Evolutionary conservation across 192 early-diverging fungal genomes (phyloP).

Genomic region (Coemansia sp.): DNA sequence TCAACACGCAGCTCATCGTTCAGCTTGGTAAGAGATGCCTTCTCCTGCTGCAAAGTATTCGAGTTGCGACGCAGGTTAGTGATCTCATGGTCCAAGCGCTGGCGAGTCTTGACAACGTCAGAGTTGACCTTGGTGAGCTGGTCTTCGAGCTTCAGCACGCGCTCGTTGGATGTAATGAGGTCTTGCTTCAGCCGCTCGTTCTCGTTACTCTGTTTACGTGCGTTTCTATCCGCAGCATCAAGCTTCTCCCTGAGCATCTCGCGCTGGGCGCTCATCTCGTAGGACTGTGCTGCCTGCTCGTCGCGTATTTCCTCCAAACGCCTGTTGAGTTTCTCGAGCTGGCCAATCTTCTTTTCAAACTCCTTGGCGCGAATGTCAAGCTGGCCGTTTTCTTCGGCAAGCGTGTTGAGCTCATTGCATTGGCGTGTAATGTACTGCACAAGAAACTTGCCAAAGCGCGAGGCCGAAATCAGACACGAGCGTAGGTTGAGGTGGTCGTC

Average conservation of each 20-base stretch:
- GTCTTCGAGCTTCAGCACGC: constrained; percentile 57
- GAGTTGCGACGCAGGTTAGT: constrained; percentile 52
- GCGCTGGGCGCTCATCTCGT: constrained; percentile 28
- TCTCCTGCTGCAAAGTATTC: constrained; percentile 60
- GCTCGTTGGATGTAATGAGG: constrained; percentile 52
- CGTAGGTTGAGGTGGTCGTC: constrained; percentile 35
- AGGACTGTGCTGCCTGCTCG: constrained; percentile 24
- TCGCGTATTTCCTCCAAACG: constrained; percentile 36
- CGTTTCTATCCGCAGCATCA: constrained; percentile 14
- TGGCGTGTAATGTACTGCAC: constrained; percentile 49
- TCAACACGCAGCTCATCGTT: constrained; percentile 59
- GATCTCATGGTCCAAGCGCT: constrained; percentile 64
- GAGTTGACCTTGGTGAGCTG: constrained; percentile 18
- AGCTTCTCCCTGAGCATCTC: constrained; percentile 24
- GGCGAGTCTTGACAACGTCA: constrained; percentile 50
- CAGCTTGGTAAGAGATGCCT: constrained; percentile 50
- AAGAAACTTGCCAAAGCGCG: constrained; percentile 43
- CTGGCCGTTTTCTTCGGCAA: constrained; percentile 28
- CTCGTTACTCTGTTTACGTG: constrained; percentile 43
- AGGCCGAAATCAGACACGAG: constrained; percentile 35
- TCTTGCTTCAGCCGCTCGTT: constrained; percentile 56
- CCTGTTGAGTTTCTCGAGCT: constrained; percentile 23
- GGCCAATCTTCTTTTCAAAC: constrained; percentile 15
- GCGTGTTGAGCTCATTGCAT: constrained; percentile 28
- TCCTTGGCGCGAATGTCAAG: constrained; percentile 18